Percentiles rank a stretch among this genome's conserved stretches.
Evolutionary conservation across 176 grass and related monocot species (phyloP).

Genomic region (Bromus sterilis): DNA sequence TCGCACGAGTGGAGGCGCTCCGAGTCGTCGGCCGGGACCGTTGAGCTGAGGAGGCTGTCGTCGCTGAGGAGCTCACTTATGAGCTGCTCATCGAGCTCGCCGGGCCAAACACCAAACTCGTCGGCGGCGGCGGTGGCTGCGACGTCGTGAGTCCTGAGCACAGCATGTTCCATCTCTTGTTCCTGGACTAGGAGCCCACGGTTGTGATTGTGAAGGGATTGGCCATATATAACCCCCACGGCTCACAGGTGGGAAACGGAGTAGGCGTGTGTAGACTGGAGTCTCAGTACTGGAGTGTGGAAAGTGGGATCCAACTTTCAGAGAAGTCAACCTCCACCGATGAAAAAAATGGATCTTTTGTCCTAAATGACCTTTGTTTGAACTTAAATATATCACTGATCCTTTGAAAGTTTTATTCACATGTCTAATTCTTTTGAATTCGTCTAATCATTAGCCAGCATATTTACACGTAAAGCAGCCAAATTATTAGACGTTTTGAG

Average conservation of each 20-base stretch:
- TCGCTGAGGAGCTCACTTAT: slow-evolving; percentile 52
- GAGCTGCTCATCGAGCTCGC: slow-evolving; percentile 50
- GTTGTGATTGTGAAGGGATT: not conserved
- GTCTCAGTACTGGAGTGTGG: not conserved
- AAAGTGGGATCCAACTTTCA: not conserved
- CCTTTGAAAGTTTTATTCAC: too few relatives aligned
- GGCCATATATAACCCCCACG: not conserved
- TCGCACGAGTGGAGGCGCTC: not conserved
- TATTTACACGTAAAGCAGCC: too few relatives aligned
- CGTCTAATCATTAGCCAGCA: too few relatives aligned
- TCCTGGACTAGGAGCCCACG: not conserved
- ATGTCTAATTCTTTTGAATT: too few relatives aligned
- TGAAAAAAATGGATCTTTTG: too few relatives aligned
- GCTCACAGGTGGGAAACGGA: not conserved
- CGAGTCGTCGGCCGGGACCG: not conserved
- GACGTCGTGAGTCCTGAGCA: not conserved
- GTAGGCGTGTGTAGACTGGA: not conserved
- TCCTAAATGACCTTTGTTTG: too few relatives aligned
- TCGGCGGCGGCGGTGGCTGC: not conserved
- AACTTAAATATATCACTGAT: too few relatives aligned
- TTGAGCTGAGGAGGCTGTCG: slow-evolving; percentile 11
- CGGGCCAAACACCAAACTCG: slow-evolving; percentile 18
- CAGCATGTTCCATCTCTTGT: slow-evolving; percentile 17
- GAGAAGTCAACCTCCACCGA: not conserved
- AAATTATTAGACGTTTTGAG: too few relatives aligned